A percentile compares a stretch with the other conserved stretches of the same genome.
Evolutionary conservation across 2,329 filamentous ascomycete species (phyloP).

Genomic region (Penicillium nordicum): DNA sequence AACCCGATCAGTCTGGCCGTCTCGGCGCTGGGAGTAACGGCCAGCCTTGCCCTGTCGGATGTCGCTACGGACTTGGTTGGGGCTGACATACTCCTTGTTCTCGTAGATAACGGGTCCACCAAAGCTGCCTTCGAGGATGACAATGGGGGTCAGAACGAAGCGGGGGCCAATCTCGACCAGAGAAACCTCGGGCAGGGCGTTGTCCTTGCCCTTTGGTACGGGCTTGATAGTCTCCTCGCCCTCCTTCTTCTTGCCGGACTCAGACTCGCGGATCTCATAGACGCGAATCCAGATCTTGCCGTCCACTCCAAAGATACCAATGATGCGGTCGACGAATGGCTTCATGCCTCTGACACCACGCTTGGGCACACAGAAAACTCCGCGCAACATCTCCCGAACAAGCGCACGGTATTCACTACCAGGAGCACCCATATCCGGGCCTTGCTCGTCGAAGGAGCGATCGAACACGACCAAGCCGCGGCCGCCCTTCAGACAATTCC

Average conservation of each 20-base stretch:
- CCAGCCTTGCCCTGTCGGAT: constrained; percentile 71
- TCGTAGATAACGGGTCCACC: constrained; percentile 96
- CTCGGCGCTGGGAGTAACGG: constrained; percentile 71
- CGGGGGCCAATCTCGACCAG: constrained; percentile 92
- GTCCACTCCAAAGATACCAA: constrained; percentile 85
- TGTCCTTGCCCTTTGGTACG: constrained; percentile 45
- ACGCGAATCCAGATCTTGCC: constrained; percentile 95
- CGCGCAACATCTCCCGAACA: constrained; percentile 82
- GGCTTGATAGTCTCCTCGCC: constrained; percentile 41
- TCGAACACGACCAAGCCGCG: constrained; percentile 91
- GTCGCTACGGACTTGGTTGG: constrained; percentile 88
- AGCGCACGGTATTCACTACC: constrained; percentile 45
- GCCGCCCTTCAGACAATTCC: constrained; percentile 93
- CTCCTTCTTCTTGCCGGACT: constrained; percentile 53
- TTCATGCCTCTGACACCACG: constrained; percentile 79
- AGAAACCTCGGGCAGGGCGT: constrained; percentile 67
- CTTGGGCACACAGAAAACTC: constrained; percentile 88
- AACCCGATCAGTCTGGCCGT: constrained; percentile 68
- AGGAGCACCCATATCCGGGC: constrained; percentile 64
- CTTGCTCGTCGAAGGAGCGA: constrained; percentile 73
- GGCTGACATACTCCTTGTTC: constrained; percentile 95
- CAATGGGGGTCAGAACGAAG: constrained; percentile 88
- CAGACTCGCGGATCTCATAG: constrained; percentile 87
- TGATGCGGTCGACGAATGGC: constrained; percentile 93
- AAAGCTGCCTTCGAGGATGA: constrained; percentile 92